Evolutionary conservation across 116 monocot genomes (phyloP).

Genomic region (Papilionanthe hybrid): DNA sequence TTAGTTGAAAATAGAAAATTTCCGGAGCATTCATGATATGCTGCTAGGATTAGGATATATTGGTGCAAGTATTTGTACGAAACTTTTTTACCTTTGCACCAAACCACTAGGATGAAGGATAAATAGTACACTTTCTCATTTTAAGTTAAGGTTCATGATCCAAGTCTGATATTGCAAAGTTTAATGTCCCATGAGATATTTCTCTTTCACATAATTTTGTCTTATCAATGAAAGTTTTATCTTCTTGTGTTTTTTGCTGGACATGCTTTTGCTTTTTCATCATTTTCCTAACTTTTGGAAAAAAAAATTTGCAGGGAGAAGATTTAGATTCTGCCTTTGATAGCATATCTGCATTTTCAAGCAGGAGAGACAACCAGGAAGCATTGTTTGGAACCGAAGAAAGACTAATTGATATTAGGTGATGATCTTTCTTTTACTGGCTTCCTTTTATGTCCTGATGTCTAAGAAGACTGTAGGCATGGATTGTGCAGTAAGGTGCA

Average conservation of each 20-base stretch:
- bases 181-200: not conserved
- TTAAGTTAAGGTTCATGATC: not conserved
- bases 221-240: not conserved
- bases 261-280: not conserved
- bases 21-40: not conserved
- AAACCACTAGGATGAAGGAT: no score
- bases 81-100: not conserved
- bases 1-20: not conserved
- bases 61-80: not conserved
- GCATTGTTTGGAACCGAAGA: conserved; percentile 88
- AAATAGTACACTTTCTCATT: not conserved
- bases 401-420: conserved; percentile 85
- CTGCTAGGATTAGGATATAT: not conserved
- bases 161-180: not conserved
- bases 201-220: not conserved
- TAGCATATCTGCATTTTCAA: conserved; percentile 93
- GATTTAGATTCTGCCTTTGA: conserved; percentile 93
- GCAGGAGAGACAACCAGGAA: conserved; percentile 58
- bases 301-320: conserved; percentile 43
- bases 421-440: conserved; percentile 5
- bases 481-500: not conserved
- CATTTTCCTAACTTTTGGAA: not conserved
- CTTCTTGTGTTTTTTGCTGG: not conserved
- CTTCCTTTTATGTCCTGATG: not conserved
- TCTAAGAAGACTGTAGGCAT: not conserved